Conservation (phyloP, 805 yeast species). For the Lipomyces anomalus region DNA sequence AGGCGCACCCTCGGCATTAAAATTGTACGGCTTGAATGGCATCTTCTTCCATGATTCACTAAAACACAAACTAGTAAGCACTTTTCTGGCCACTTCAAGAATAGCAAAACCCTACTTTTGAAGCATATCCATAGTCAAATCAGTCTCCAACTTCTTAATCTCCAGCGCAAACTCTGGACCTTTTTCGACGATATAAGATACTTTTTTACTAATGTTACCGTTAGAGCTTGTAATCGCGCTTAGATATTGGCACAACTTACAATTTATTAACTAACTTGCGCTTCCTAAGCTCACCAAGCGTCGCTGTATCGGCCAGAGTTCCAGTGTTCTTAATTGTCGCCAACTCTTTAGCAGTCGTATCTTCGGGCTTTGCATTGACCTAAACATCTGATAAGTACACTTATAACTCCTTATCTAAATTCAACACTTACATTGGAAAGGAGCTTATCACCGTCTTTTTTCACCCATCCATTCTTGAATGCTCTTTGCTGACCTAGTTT, state of each 20-base stretch:
- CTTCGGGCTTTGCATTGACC: conserved; percentile 47
- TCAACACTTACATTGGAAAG: conserved; percentile 41
- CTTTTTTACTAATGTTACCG: conserved; percentile 45
- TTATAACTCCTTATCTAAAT: no score
- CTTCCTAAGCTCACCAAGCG: conserved; percentile 80
- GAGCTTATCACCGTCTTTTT: conserved; percentile 77
- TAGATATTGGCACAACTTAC: conserved; percentile 3
- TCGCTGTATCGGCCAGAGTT: conserved; percentile 54
- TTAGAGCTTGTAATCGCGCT: neutral
- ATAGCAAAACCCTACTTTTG: conserved; percentile 34
- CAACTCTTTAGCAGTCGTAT: conserved; percentile 61
- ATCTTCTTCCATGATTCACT: conserved; percentile 77
- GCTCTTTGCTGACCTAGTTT: conserved; percentile 95
- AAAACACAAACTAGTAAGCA: neutral
- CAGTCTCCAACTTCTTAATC: conserved; percentile 81
- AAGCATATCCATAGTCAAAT: conserved; percentile 90
- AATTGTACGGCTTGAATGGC: conserved; percentile 90
- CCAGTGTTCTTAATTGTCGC: conserved; percentile 53
- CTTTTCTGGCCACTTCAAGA: neutral
- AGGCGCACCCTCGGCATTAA: conserved; percentile 85
- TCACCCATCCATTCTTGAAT: conserved; percentile 94
- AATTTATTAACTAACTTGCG: conserved; percentile 70
- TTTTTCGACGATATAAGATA: conserved; percentile 70
- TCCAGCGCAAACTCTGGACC: conserved; percentile 80
- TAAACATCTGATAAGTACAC: neutral